Conservation (phyloP, 2,329 filamentous ascomycete genomes). For the Pseudogymnoascus sp. region DNA sequence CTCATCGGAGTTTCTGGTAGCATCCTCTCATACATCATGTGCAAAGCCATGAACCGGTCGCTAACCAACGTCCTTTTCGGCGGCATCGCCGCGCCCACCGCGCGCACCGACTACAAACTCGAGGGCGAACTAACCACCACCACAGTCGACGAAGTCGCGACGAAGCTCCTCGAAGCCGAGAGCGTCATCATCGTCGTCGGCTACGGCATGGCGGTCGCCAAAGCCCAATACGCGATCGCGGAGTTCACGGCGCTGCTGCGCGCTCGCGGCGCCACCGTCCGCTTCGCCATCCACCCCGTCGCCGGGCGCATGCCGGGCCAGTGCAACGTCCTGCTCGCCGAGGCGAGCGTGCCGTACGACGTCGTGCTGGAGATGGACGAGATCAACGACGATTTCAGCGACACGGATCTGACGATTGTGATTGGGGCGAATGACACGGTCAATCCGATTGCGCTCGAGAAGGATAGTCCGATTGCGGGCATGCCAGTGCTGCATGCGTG, state of each 20-base stretch:
- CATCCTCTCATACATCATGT: constrained; percentile 81
- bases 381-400: constrained; percentile 84
- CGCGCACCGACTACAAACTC: constrained; percentile 60
- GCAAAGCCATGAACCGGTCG: constrained; percentile 84
- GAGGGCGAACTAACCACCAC: constrained; percentile 74
- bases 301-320: constrained; percentile 89
- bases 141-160: constrained; percentile 70
- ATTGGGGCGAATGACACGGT: constrained; percentile 92
- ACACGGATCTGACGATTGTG: constrained; percentile 79
- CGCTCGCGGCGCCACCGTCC: constrained; percentile 68
- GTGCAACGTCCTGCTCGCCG: constrained; percentile 83
- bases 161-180: constrained; percentile 66
- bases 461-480: constrained; percentile 74
- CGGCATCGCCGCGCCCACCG: constrained; percentile 58
- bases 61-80: constrained; percentile 87
- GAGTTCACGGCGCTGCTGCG: constrained; percentile 70
- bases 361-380: constrained; percentile 91
- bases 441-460: constrained; percentile 80
- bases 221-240: constrained; percentile 83
- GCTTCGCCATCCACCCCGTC: constrained; percentile 85
- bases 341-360: constrained; percentile 82
- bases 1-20: constrained; percentile 84
- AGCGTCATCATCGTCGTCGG: constrained; percentile 81
- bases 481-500: constrained; percentile 90
- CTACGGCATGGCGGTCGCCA: constrained; percentile 91